Conservation (phyloP, 2,329 filamentous ascomycete genomes). For the Colletotrichum sp. region DNA sequence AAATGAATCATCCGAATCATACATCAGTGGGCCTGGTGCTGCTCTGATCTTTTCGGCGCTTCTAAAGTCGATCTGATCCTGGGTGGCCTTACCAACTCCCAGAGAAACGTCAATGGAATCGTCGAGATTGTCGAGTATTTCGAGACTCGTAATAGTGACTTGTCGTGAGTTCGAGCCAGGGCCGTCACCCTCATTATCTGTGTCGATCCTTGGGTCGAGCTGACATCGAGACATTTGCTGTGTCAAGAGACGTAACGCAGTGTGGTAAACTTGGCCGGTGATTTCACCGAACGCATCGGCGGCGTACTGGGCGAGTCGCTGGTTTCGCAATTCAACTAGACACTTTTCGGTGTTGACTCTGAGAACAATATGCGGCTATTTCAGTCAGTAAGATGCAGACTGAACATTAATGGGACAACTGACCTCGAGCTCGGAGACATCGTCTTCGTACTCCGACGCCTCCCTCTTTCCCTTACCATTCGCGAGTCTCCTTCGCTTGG, state of each 20-base stretch:
- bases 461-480: constrained; percentile 47
- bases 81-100: constrained; percentile 62
- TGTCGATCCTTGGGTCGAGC: constrained; percentile 56
- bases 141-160: constrained; percentile 53
- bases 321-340: constrained; percentile 80
- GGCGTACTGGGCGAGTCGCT: constrained; percentile 75
- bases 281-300: constrained; percentile 72
- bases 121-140: constrained; percentile 60
- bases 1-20: constrained; percentile 40
- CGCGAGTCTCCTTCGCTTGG: constrained; percentile 61
- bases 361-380: constrained; percentile 73
- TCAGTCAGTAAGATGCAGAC: constrained; percentile 28
- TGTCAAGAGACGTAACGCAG: constrained; percentile 74
- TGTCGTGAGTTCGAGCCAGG: constrained; percentile 28
- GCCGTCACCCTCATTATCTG: constrained; percentile 38
- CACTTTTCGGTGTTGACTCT: constrained; percentile 87
- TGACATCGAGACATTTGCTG: constrained; percentile 72
- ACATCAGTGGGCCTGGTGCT: constrained; percentile 23
- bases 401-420: constrained; percentile 29
- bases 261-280: constrained; percentile 79
- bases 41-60: constrained; percentile 55
- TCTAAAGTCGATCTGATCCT: constrained; percentile 49
- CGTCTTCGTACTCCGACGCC: constrained; percentile 37
- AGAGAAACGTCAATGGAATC: constrained; percentile 56
- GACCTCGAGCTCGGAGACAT: constrained; percentile 59